phyloP scores from a whole-genome alignment of 495 filamentous ascomycete genomes.

The Penicillium mononematosum region DNA sequence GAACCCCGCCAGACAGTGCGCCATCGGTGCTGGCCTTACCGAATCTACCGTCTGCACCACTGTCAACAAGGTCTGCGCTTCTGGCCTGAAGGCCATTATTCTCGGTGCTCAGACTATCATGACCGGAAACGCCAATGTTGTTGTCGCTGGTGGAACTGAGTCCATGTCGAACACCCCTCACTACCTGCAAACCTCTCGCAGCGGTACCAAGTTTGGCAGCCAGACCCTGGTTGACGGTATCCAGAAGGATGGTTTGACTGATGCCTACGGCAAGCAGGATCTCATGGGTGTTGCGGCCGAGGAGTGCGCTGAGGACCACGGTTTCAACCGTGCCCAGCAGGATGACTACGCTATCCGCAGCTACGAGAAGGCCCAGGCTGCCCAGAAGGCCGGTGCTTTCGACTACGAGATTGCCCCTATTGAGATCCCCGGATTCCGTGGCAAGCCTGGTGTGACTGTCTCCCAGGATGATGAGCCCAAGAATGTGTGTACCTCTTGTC shows the following conservation, averaged over 20 bases:
- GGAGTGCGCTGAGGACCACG: slow-evolving; percentile 85
- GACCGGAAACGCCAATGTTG: slow-evolving; percentile 83
- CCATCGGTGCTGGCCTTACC: slow-evolving; percentile 78
- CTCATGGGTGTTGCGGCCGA: slow-evolving; percentile 94
- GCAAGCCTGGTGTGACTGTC: slow-evolving; percentile 80
- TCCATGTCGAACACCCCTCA: slow-evolving; percentile 98
- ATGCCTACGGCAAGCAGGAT: slow-evolving; percentile 84
- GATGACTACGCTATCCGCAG: slow-evolving; percentile 91
- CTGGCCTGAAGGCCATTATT: slow-evolving; percentile 88
- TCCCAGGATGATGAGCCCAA: slow-evolving; percentile 92
- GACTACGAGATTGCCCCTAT: slow-evolving; percentile 84
- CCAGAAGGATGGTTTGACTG: slow-evolving; percentile 86
- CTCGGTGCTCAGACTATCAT: slow-evolving; percentile 95
- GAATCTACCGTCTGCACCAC: slow-evolving; percentile 82
- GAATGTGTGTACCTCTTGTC: slow-evolving; percentile 55
- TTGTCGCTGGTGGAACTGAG: slow-evolving; percentile 91
- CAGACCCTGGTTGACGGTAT: slow-evolving; percentile 84
- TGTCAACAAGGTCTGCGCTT: slow-evolving; percentile 98
- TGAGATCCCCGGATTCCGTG: slow-evolving; percentile 80
- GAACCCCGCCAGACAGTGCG: slow-evolving; percentile 93
- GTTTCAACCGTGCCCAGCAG: slow-evolving; percentile 75
- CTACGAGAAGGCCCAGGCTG: slow-evolving; percentile 88
- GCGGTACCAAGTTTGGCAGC: slow-evolving; percentile 87
- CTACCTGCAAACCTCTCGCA: slow-evolving; percentile 82
- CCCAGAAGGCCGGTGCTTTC: slow-evolving; percentile 75